phyloP scores from a whole-genome alignment of 2,329 filamentous ascomycete species.

The Ophiognomonia clavigignenti-juglandacearum region DNA sequence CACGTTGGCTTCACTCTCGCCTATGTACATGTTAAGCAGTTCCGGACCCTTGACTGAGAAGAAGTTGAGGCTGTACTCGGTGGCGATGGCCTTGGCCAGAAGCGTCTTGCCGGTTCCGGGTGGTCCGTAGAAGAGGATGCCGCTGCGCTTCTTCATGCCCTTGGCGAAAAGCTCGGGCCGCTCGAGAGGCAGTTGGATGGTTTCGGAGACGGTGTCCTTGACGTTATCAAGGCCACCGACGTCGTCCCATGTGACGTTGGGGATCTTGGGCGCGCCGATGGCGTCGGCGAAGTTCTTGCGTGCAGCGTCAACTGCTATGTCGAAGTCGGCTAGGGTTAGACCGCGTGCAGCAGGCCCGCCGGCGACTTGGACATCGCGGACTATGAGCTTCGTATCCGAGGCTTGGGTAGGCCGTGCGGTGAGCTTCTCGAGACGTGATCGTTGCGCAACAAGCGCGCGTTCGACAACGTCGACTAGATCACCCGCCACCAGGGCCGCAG shows the following conservation, averaged over 20 bases:
- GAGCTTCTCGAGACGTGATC: conserved; percentile 69
- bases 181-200: conserved; percentile 88
- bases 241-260: conserved; percentile 94
- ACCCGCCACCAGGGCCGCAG: conserved; percentile 88
- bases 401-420: conserved; percentile 41
- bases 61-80: conserved; percentile 91
- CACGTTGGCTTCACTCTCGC: conserved; percentile 89
- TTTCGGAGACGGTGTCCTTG: conserved; percentile 95
- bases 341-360: conserved; percentile 76
- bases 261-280: conserved; percentile 96
- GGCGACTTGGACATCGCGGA: conserved; percentile 82
- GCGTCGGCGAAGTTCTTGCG: conserved; percentile 97
- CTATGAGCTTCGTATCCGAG: conserved; percentile 45
- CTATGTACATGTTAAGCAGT: conserved; percentile 93
- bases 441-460: conserved; percentile 73
- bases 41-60: conserved; percentile 92
- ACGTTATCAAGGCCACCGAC: conserved; percentile 90
- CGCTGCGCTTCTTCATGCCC: conserved; percentile 96
- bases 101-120: conserved; percentile 89
- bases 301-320: conserved; percentile 88
- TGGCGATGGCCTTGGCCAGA: conserved; percentile 89
- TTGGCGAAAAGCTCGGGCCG: conserved; percentile 91
- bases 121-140: conserved; percentile 87
- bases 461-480: conserved; percentile 94
- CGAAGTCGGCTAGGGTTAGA: conserved; percentile 79